Percentiles rank a stretch among this genome's conserved stretches.
These are phyloP conservation scores for Fusarium hostae DNA, from an alignment of 2,329 filamentous ascomycete genomes.

Conservation along the genomic window DNA sequence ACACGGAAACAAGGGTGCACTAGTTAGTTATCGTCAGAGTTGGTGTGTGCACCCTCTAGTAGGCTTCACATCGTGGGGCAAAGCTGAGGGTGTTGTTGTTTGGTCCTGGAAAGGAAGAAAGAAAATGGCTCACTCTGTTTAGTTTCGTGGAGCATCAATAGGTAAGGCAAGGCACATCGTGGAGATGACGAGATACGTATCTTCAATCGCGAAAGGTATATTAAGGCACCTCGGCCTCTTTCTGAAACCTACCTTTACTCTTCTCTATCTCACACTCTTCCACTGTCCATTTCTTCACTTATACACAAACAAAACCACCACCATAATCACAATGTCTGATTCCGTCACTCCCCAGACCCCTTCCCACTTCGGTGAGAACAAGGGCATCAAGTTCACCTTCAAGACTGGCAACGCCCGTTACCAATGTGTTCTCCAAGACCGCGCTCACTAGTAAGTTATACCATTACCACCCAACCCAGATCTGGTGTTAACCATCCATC, in stretches of 20 bases:
- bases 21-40: constrained; percentile 15
- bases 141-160: constrained; percentile 38
- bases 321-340: constrained; percentile 36
- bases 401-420: constrained; percentile 55
- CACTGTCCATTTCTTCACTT: not conserved
- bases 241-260: not conserved
- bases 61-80: constrained; percentile 45
- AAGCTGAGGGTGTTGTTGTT: constrained; percentile 37
- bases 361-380: constrained; percentile 50
- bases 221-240: constrained; percentile 34
- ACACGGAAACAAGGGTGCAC: constrained; percentile 18
- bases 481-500: constrained; percentile 29
- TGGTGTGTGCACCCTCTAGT: constrained; percentile 28
- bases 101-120: constrained; percentile 16
- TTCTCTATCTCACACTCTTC: constrained; percentile 6
- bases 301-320: constrained; percentile 17
- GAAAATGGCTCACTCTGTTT: constrained; percentile 47
- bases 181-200: constrained; percentile 42
- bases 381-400: constrained; percentile 59
- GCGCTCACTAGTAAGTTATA: constrained; percentile 58
- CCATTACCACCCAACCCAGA: no score
- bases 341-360: constrained; percentile 35
- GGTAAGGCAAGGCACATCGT: constrained; percentile 17
- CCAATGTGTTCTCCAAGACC: constrained; percentile 58
- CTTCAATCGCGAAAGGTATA: constrained; percentile 39